Conservation (phyloP, 176 grass and related monocot genomes). For the Phragmites australis region DNA sequence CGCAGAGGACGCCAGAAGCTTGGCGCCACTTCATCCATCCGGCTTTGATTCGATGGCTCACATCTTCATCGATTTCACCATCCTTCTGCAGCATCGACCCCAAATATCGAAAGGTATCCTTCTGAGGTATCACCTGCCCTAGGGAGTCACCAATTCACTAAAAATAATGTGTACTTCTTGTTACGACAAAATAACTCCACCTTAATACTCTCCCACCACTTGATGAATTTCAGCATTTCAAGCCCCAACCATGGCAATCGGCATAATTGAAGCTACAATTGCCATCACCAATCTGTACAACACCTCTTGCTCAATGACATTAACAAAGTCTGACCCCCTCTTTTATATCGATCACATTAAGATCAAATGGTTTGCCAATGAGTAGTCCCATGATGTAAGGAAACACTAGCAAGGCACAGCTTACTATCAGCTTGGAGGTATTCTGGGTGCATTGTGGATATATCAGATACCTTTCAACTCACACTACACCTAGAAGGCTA, state of each 20-base stretch:
- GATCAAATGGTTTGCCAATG: not conserved
- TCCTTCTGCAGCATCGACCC: too few species aligned
- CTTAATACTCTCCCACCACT: slow-evolving; percentile 3
- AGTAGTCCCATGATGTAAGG: not conserved
- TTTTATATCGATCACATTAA: not conserved
- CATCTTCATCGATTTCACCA: too few species aligned
- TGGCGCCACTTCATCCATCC: too few species aligned
- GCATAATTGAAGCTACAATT: slow-evolving; percentile 9
- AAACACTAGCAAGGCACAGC: slow-evolving; percentile 22
- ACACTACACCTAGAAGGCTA: slow-evolving; percentile 11
- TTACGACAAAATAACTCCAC: not conserved
- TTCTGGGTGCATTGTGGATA: not conserved
- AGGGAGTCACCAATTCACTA: not conserved
- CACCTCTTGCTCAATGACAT: not conserved
- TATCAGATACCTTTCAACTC: slow-evolving; percentile 15
- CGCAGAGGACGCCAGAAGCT: too few species aligned
- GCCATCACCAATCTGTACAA: slow-evolving; percentile 14
- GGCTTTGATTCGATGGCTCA: too few species aligned
- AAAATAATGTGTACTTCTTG: not conserved
- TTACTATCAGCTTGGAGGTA: slow-evolving; percentile 1
- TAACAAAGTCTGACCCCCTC: slow-evolving; percentile 12
- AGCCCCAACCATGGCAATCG: not conserved
- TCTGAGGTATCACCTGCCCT: too few species aligned
- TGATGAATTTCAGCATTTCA: not conserved
- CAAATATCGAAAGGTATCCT: too few species aligned